phyloP scores from a whole-genome alignment of 306 rosid species.

The Abrus pulchellus region DNA sequence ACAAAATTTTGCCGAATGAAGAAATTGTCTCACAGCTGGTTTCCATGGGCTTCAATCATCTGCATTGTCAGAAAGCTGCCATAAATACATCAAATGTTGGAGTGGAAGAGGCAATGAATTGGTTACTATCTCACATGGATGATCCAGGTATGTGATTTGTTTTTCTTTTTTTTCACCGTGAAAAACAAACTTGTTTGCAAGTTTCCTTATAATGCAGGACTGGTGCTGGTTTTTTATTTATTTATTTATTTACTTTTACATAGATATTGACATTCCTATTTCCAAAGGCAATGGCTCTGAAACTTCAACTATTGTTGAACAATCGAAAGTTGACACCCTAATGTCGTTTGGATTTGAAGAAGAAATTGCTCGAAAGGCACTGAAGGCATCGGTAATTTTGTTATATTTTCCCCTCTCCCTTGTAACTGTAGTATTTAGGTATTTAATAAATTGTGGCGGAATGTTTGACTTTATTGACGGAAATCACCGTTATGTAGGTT shows the following conservation, averaged over 20 bases:
- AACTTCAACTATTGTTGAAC: conserved; percentile 58
- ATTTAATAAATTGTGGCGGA: neutral
- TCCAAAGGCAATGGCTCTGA: conserved; percentile 56
- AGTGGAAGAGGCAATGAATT: conserved; percentile 98
- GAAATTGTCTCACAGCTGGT: conserved; percentile 88
- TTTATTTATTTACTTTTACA: neutral
- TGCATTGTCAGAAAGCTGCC: conserved; percentile 95
- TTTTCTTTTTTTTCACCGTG: conserved; percentile 41
- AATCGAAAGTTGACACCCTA: conserved; percentile 79
- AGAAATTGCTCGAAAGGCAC: conserved; percentile 80
- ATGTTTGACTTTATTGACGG: conserved; percentile 23
- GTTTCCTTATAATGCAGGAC: conserved; percentile 22
- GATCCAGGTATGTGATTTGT: conserved; percentile 70
- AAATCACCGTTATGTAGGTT: conserved; percentile 60
- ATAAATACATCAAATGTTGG: conserved; percentile 85
- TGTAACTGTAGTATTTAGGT: neutral
- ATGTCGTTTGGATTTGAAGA: conserved; percentile 95
- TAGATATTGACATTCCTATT: conserved; percentile 84
- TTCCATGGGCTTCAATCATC: conserved; percentile 89
- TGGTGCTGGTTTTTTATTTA: neutral
- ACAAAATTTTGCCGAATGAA: conserved; percentile 61
- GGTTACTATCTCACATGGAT: conserved; percentile 95
- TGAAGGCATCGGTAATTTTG: conserved; percentile 80
- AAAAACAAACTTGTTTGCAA: conserved; percentile 20
- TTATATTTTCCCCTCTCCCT: neutral